Evolutionary conservation across 1,139 yeast genomes (phyloP), one percentile per base, ranked within the genome.

Genomic region (Blastobotrys proliferans): DNA sequence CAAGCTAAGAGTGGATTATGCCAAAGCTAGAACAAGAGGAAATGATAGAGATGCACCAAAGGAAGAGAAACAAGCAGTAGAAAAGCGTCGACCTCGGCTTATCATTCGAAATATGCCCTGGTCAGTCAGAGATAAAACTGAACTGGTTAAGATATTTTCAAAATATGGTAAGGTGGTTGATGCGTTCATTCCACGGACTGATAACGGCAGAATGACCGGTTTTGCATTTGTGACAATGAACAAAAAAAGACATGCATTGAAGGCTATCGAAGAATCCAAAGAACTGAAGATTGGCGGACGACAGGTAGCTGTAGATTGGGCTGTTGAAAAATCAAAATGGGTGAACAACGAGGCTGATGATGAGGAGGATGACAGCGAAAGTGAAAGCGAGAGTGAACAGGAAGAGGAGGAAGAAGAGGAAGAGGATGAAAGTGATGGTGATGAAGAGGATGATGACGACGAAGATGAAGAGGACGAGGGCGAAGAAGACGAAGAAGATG

Each of bases 181-280:
- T 61, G 95, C 94, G 0, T 79, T 81, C 54, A 87, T 92, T 53
- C 98, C 98, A 30, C 78, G 86, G 57, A 86, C 85, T 58, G 75
- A 77, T 42, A 94, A 88, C 41, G 96, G 97, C 10, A 82, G 77
- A 62, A 84, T 92, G 94, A 72, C 84, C 51, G 98, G 98, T 9
- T 92, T 92, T 73, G 99, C 90, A 0, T 94, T 92, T 64, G 90
- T 92, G 17, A 83, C 94, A 1, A 85, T 94, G 95, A 80, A 79
- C 60, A 86, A 83, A 60, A 73, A 79, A 48, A 69, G 77, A 24
- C 81, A 84, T 51, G 97, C 98, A 38, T 81, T 79, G 56, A 73
- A 69, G 46, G 98, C 97, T 1, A 80, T 90, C 28, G 83, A 84
- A 54, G 88, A 75, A 32, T 72, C 81, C 22, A 64, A 64, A 38